Evolutionary conservation across 495 filamentous ascomycete genomes (phyloP).

Genomic region (Pseudoneurospora amorphoporcata): DNA sequence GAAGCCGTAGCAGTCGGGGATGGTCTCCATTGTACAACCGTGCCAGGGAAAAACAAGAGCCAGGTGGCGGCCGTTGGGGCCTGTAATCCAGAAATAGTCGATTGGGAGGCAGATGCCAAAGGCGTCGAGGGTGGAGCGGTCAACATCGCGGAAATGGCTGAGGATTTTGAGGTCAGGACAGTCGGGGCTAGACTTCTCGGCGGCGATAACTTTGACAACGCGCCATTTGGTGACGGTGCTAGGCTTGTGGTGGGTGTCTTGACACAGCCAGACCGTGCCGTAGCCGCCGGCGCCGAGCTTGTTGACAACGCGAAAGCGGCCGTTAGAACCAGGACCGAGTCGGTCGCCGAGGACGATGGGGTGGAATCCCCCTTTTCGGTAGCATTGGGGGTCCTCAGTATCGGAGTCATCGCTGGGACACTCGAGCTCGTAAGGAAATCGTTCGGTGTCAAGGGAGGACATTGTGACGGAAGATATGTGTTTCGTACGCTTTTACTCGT

Average conservation of each 20-base stretch:
- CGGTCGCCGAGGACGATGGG: background rate
- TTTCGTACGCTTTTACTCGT: background rate
- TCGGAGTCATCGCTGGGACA: background rate
- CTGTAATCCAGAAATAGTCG: slow-evolving; percentile 26
- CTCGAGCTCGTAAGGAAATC: background rate
- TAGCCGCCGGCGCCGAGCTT: slow-evolving; percentile 40
- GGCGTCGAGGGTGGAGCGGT: background rate
- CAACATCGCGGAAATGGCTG: background rate
- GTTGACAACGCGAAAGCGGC: slow-evolving; percentile 32
- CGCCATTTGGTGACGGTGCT: slow-evolving; percentile 8
- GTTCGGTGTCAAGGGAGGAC: background rate
- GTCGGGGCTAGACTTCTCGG: background rate
- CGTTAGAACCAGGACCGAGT: background rate
- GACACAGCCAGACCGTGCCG: slow-evolving; percentile 41
- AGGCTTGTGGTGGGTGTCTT: slow-evolving; percentile 16
- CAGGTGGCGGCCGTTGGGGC: slow-evolving; percentile 29
- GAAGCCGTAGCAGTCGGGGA: background rate
- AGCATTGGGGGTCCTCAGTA: background rate
- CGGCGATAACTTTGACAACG: slow-evolving; percentile 19
- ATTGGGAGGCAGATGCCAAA: slow-evolving; percentile 13
- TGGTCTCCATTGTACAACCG: background rate
- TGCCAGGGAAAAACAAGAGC: slow-evolving; percentile 22
- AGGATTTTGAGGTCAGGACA: slow-evolving; percentile 11
- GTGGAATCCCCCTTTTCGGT: background rate
- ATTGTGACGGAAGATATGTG: background rate